Evolutionary conservation across 768 basidiomycete genomes (phyloP).

Genomic region (Fomitopsis serialis): DNA sequence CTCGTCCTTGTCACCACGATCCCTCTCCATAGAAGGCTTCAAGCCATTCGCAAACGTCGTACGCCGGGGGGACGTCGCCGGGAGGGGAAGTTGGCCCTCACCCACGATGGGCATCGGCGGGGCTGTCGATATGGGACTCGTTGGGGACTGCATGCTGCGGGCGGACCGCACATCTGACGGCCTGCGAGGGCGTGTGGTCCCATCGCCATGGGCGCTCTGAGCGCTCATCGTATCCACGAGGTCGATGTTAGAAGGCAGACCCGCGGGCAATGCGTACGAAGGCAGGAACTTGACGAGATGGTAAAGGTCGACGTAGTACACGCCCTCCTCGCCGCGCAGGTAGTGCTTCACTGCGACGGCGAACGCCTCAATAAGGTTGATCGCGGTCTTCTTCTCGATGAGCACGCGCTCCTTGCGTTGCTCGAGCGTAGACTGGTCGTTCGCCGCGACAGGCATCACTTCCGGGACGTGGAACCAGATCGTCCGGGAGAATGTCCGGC

Average conservation of each 20-base stretch:
- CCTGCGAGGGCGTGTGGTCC: neutral
- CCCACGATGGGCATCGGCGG: neutral
- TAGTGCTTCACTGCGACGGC: slow-evolving; percentile 68
- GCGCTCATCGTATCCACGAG: slow-evolving; percentile 6
- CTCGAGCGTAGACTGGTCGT: slow-evolving; percentile 14
- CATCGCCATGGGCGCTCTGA: neutral
- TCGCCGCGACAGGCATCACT: slow-evolving; percentile 16
- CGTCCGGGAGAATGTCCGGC: slow-evolving; percentile 52
- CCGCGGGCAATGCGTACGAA: slow-evolving; percentile 50
- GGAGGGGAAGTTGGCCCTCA: slow-evolving; percentile 7
- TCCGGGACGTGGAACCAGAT: slow-evolving; percentile 65
- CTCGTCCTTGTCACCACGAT: slow-evolving; percentile 3
- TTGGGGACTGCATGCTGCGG: slow-evolving; percentile 5
- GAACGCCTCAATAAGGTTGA: slow-evolving; percentile 65
- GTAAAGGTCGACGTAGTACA: slow-evolving; percentile 47
- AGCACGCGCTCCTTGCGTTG: slow-evolving; percentile 42
- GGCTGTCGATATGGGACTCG: neutral
- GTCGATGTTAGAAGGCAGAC: slow-evolving; percentile 37
- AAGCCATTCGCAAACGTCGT: slow-evolving; percentile 8
- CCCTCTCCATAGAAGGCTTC: slow-evolving; percentile 5
- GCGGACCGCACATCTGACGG: slow-evolving; percentile 6
- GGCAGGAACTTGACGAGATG: slow-evolving; percentile 72
- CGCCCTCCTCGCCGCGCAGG: slow-evolving; percentile 47
- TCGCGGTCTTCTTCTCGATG: slow-evolving; percentile 63
- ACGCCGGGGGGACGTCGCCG: slow-evolving; percentile 10